Percentiles rank a stretch among this genome's conserved stretches.
phyloP scores from a whole-genome alignment of 192 early-diverging fungal species.

The Phlyctochytrium planicorne region DNA sequence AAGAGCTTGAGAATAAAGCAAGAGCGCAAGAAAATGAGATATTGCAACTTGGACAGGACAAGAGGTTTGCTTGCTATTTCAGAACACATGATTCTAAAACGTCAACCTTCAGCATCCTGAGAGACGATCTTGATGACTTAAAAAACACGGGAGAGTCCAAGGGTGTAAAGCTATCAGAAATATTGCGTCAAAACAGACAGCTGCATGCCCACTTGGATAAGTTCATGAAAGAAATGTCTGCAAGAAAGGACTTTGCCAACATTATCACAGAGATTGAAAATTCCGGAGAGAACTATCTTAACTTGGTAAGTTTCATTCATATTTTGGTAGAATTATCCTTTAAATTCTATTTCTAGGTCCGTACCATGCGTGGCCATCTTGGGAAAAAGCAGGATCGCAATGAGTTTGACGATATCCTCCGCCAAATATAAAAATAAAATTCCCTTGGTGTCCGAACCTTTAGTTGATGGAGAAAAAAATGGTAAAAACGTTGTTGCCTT shows the following conservation, averaged over 20 bases:
- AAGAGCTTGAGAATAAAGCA: conserved; percentile 29
- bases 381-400: neutral
- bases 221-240: conserved; percentile 24
- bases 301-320: conserved; percentile 24
- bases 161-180: conserved; percentile 12
- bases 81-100: neutral
- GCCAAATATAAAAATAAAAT: neutral
- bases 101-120: conserved; percentile 23
- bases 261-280: conserved; percentile 36
- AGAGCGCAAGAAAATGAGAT: conserved; percentile 26
- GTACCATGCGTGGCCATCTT: neutral
- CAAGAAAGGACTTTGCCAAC: conserved; percentile 27
- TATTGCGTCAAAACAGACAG: conserved; percentile 24
- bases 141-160: conserved; percentile 28
- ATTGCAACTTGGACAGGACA: conserved; percentile 43
- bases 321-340: neutral
- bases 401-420: neutral
- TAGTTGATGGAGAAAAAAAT: too few species aligned
- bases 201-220: conserved; percentile 26
- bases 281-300: conserved; percentile 39
- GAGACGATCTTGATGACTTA: conserved; percentile 40
- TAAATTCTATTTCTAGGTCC: neutral
- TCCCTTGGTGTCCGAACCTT: too few species aligned
- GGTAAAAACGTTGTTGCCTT: too few species aligned
- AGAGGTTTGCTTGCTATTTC: conserved; percentile 19